Conservation (phyloP, 345 rosid genomes). For the Citrus glauca region DNA sequence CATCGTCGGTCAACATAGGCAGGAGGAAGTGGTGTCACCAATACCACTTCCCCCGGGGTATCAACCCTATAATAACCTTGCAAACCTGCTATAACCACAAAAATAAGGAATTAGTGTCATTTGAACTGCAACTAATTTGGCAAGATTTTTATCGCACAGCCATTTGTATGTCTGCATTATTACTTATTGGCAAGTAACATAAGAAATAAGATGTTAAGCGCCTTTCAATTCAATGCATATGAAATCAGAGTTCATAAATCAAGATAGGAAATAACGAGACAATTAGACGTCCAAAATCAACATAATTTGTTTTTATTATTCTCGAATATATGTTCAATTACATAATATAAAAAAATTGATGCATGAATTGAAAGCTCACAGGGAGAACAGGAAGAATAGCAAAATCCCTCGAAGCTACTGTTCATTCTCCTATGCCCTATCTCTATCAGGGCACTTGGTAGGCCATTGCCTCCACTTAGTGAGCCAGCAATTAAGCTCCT, state of each 20-base stretch:
- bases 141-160: background rate
- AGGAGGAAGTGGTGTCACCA: no score
- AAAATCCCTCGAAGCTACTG: background rate
- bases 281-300: background rate
- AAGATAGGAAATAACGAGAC: background rate
- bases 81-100: no score
- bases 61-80: no score
- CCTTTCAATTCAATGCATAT: no score
- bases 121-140: no score
- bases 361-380: background rate
- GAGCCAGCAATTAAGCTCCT: background rate
- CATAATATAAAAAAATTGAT: background rate
- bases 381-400: background rate
- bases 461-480: background rate
- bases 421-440: background rate
- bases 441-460: background rate
- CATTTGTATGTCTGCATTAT: background rate
- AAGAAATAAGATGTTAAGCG: no score
- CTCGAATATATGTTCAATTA: background rate
- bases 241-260: no score
- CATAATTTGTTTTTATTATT: background rate
- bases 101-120: no score
- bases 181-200: background rate
- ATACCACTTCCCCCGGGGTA: no score
- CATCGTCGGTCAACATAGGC: no score